Evolutionary conservation across 257 asterid genomes (phyloP).

Genomic region (Nicotiana attenuata): DNA sequence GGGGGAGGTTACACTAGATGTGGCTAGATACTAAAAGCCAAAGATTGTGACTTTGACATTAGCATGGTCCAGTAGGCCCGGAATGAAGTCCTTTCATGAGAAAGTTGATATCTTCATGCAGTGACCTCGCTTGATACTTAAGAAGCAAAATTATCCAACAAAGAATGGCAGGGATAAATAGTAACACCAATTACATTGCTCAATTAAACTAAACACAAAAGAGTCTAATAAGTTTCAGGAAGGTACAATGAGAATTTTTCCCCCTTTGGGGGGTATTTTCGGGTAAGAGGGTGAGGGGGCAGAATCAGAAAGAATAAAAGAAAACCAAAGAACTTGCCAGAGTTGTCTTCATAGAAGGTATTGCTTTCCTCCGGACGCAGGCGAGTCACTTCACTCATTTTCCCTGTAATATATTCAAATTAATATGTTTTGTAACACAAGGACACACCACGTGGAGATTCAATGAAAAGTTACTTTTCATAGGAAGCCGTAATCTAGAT

Average conservation of each 20-base stretch:
- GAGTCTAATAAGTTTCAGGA: conserved; percentile 5
- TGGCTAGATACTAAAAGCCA: no score
- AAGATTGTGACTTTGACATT: background rate
- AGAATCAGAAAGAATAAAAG: background rate
- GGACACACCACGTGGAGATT: background rate
- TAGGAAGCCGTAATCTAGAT: background rate
- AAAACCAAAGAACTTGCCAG: conserved; percentile 35
- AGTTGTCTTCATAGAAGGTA: conserved; percentile 48
- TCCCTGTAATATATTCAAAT: conserved; percentile 41
- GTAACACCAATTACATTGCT: background rate
- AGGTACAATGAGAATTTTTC: background rate
- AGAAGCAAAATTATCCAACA: background rate
- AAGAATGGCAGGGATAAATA: background rate
- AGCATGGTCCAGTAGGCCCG: background rate
- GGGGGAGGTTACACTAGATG: no score
- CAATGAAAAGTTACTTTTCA: background rate
- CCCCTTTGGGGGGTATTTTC: background rate
- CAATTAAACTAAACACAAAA: background rate
- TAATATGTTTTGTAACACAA: conserved; percentile 8
- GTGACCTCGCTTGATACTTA: background rate
- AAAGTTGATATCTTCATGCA: background rate
- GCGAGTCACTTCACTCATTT: conserved; percentile 38
- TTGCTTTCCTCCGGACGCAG: conserved; percentile 48
- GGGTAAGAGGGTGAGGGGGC: background rate
- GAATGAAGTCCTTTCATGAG: background rate